phyloP scores from a whole-genome alignment of 2,329 filamentous ascomycete species.

The Orbilia blumenaviensis region DNA sequence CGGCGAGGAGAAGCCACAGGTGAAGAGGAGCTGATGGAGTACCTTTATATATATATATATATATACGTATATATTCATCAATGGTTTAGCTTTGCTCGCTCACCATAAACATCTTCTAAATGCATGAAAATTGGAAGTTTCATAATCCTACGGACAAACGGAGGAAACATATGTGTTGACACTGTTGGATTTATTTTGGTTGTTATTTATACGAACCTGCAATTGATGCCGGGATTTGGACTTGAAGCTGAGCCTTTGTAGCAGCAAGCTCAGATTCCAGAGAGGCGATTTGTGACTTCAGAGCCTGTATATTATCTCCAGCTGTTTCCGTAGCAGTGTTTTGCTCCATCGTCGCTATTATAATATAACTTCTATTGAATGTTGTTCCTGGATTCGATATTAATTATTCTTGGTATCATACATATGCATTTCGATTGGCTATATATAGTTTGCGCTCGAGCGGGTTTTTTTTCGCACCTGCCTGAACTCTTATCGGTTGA shows the following conservation, averaged over 20 bases:
- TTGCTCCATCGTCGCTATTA: not conserved
- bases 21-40: constrained; percentile 62
- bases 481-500: too few species aligned
- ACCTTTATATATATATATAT: not conserved
- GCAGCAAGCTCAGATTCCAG: constrained; percentile 36
- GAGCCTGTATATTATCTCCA: constrained; percentile 2
- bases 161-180: constrained; percentile 22
- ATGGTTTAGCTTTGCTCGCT: constrained; percentile 9
- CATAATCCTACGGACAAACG: constrained; percentile 19
- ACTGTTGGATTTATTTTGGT: constrained; percentile 26
- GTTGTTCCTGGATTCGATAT: not conserved
- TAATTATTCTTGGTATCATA: too few species aligned
- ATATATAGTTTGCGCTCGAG: too few species aligned
- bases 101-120: not conserved
- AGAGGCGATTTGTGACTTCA: constrained; percentile 34
- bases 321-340: not conserved
- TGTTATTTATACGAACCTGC: not conserved
- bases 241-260: constrained; percentile 36
- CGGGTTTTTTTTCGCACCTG: too few species aligned
- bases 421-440: too few species aligned
- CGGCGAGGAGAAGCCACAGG: constrained; percentile 78
- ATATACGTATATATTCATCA: too few species aligned
- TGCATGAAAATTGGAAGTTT: not conserved
- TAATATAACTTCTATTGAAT: not conserved
- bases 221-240: not conserved